Evolutionary conservation across 179 eudicot species (phyloP), one percentile per base, ranked within the genome.

Genomic region (Silene vulgaris): DNA sequence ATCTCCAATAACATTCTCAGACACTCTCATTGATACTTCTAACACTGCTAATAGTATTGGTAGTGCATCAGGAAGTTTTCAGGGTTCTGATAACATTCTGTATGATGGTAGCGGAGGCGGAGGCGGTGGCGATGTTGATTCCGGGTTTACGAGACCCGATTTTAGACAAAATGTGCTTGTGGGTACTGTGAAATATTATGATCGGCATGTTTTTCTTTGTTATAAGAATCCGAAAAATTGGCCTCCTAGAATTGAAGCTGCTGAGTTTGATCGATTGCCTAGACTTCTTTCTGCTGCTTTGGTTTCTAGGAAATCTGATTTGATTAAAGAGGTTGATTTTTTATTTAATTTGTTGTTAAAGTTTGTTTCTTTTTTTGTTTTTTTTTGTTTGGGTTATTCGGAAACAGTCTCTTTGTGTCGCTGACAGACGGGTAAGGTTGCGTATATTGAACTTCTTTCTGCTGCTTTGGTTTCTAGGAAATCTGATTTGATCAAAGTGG

Each of bases 241-340:
- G 99, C 99, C 99, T 6, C 90, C 95, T 2, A 82, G 97, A 13
- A 92, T 95, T 66, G 95, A 95, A 76, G 99, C 99, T 29, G 97
- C 99, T 17, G 99, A 95, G 81, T 95, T 95, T 75, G 99, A 95
- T 90, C 95, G 99, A 6, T 69, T 95, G 50, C 99, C 99, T 4
- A 79, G 99, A 82, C 88, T 95, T 32, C 90, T 95, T 11, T 88
- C 97, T 5, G 99, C 99, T 68, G 86, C 96, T 66, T 77, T 95
- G 67, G 86, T 82, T 30, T 84, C 95, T 17, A 73, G 90, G 37
- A 95, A 92, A 76, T 80, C 84, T 20, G 86, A 84, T 72, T 57
- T 82, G 77, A 67, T n/a, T 1, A 82, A 67, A 6, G 78, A 82
- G 82, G 85, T 82, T 75, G 69, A 48, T 67, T 21, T 5, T 69